Conservation (phyloP, 2,329 filamentous ascomycete species). For the Periglandula ipomoeae region DNA sequence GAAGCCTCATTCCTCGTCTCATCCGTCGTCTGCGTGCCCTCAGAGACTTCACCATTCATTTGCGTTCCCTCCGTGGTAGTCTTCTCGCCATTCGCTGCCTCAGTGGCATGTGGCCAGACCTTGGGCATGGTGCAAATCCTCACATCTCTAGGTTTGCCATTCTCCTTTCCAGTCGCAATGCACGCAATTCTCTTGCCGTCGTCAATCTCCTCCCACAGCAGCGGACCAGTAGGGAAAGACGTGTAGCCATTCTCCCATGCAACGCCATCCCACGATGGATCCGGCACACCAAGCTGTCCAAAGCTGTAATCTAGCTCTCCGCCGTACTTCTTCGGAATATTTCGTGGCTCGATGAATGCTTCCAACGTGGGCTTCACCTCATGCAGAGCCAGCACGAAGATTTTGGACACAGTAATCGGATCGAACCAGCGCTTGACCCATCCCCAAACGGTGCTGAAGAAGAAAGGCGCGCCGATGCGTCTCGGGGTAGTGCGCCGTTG, state of each 20-base stretch:
- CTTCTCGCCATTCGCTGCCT: background rate
- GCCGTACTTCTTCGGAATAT: slow-evolving; percentile 86
- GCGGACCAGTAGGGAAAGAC: slow-evolving; percentile 47
- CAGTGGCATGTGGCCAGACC: slow-evolving; percentile 17
- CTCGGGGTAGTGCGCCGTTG: slow-evolving; percentile 91
- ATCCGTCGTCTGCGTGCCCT: slow-evolving; percentile 20
- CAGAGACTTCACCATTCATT: slow-evolving; percentile 12
- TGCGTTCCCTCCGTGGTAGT: slow-evolving; percentile 18
- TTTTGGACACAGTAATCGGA: slow-evolving; percentile 89
- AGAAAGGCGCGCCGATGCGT: slow-evolving; percentile 81
- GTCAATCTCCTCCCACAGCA: slow-evolving; percentile 43
- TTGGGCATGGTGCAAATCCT: slow-evolving; percentile 42
- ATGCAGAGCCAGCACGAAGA: slow-evolving; percentile 70
- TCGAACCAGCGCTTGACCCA: slow-evolving; percentile 97
- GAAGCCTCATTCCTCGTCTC: background rate
- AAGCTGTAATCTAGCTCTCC: slow-evolving; percentile 77
- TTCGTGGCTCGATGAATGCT: slow-evolving; percentile 69
- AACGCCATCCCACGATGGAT: slow-evolving; percentile 45
- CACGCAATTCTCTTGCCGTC: slow-evolving; percentile 41
- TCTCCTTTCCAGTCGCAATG: slow-evolving; percentile 39
- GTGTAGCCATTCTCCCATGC: slow-evolving; percentile 43
- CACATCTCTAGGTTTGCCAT: slow-evolving; percentile 35
- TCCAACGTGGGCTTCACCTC: slow-evolving; percentile 72
- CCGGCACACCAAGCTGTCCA: slow-evolving; percentile 66
- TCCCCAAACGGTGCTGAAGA: slow-evolving; percentile 89